These are phyloP conservation scores for Tanozyma kutaoensis DNA, from an alignment of 805 yeast species.

Conservation along the genomic window DNA sequence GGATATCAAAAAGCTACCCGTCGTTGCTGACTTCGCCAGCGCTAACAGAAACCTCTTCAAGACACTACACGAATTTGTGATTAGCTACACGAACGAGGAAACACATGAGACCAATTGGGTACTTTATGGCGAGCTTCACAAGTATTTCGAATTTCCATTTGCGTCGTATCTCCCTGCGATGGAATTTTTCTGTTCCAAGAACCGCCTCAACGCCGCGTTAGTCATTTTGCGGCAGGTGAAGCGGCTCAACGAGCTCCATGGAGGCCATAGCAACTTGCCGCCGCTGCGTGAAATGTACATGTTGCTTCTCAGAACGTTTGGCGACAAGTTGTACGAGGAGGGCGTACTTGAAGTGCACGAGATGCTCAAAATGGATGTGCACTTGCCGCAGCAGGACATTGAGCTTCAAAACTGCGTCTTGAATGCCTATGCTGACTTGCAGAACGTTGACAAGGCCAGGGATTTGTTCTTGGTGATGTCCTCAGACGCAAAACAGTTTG, in stretches of 20 bases:
- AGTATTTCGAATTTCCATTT: constrained; percentile 42
- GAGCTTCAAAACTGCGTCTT: constrained; percentile 47
- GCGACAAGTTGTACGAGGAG: constrained; percentile 42
- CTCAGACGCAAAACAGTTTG: constrained; percentile 30
- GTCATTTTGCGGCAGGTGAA: constrained; percentile 49
- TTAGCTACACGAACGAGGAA: constrained; percentile 14
- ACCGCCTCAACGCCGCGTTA: constrained; percentile 49
- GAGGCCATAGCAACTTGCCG: constrained; percentile 3
- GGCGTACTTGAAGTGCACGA: constrained; percentile 57
- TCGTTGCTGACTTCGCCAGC: constrained; percentile 9
- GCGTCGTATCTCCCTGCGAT: constrained; percentile 48
- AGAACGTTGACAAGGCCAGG: constrained; percentile 40
- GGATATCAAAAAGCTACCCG: constrained; percentile 13
- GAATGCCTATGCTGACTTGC: constrained; percentile 48
- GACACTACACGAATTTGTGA: constrained; percentile 16
- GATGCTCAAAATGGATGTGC: constrained; percentile 46
- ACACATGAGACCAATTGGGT: constrained; percentile 40
- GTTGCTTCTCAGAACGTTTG: constrained; percentile 48
- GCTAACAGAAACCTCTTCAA: constrained; percentile 17
- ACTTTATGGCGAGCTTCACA: constrained; percentile 42
- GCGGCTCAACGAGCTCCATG: constrained; percentile 38
- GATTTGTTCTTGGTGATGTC: constrained; percentile 49
- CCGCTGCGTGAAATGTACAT: constrained; percentile 36
- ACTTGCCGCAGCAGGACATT: constrained; percentile 38
- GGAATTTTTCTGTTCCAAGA: constrained; percentile 38